phyloP scores from a whole-genome alignment of 306 rosid species.

The Notholithocarpus densiflorus region DNA sequence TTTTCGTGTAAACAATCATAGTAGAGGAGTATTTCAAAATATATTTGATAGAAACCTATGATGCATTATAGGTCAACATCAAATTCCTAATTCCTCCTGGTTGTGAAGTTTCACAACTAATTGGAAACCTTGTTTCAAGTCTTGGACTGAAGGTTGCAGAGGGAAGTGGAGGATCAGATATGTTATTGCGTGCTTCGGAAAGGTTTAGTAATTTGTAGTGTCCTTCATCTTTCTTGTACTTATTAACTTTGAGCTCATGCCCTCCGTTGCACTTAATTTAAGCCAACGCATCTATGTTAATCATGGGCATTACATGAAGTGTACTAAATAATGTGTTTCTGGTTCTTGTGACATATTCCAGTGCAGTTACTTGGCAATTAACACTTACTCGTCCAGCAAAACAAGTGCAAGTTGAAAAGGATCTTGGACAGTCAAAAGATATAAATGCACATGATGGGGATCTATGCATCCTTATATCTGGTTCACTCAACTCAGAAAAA shows the following conservation, averaged over 20 bases:
- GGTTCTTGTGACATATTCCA: conserved; percentile 30
- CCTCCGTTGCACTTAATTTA: too few relatives aligned
- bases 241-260: too few relatives aligned
- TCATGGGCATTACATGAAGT: neutral
- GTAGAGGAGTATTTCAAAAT: neutral
- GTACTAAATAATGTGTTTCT: conserved; percentile 17
- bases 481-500: conserved; percentile 60
- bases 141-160: conserved; percentile 73
- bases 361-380: conserved; percentile 84
- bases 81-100: conserved; percentile 74
- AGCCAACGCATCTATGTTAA: neutral
- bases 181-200: conserved; percentile 82
- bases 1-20: neutral
- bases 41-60: conserved; percentile 22
- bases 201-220: conserved; percentile 40
- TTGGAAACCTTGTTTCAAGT: conserved; percentile 61
- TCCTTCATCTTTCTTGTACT: neutral
- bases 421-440: conserved; percentile 28
- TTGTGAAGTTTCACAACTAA: conserved; percentile 69
- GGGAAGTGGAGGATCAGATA: conserved; percentile 61
- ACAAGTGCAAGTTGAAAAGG: conserved; percentile 38
- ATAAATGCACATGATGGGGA: conserved; percentile 38
- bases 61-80: conserved; percentile 48
- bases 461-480: conserved; percentile 58
- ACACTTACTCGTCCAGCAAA: conserved; percentile 51